Evolutionary conservation across 139 green algal genomes (phyloP), one percentile per base, ranked within the genome.

Genomic region (Desmodesmus armatus): DNA sequence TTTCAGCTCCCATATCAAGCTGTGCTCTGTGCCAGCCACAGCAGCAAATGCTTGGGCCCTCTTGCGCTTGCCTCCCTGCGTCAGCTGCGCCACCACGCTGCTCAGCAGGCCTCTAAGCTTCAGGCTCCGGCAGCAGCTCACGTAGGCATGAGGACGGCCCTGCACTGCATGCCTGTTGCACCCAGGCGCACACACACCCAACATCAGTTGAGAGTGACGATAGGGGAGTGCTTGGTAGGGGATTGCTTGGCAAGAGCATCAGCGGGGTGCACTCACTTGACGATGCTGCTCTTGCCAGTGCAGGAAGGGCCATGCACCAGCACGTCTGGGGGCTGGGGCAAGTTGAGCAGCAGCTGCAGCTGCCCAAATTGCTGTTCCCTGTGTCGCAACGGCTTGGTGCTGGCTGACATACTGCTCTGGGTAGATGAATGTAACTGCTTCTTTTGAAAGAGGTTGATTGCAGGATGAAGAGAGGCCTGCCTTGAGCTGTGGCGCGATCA

Each of bases 271-370:
- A 23, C 63, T 39, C 33, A 85, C 79, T 43, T 78, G 41, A 65
- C 43, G 3, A 85, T 49, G 65, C 63, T 67, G 27, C 43, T 62
- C 63, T 85, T 85, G 79, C 63, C 79, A 35, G 78, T 84, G 62
- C 78, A 76, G 43, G 60, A 33, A 13, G 78, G 78, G 3, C 78
- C 78, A 44, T 76, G 65, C 27, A 84, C 62, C 27, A 84, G 78
- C 23, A 84, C 9, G 13, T 84, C 62, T 5, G 78, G 78, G 40
- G 43, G n/a, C 19, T 65, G 44, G 0, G 23, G 41, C 6, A 43
- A 23, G 3, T 75, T 65, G 19, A 84, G 69, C 23, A 80, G 51
- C 9, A 70, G 13, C 37, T 51, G 15, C 3, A 74, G 65, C 25
- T 70, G 80, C 51, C 80, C 37, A 17, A 74, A 29, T n/a, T 86